Evolutionary conservation across 352 stramenopile genomes (phyloP), one percentile per base, ranked within the genome.

Genomic region (Plasmopara muralis): DNA sequence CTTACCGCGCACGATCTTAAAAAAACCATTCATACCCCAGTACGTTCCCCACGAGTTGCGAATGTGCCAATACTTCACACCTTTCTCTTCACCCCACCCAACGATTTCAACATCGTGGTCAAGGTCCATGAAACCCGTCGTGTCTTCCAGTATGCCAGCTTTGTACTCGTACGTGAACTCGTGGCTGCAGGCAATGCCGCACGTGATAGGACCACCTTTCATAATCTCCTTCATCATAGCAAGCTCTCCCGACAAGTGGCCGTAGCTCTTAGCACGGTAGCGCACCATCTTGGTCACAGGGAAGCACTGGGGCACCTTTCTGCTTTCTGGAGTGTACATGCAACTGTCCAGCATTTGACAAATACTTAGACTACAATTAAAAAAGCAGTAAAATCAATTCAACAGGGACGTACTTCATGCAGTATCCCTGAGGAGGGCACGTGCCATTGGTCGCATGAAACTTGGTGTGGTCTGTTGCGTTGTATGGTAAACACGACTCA

Each of bases 21-120:
- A 97, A 62, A 95, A 99, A 33, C 95, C 96, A 52, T 97, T 95
- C 82, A 98, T 95, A 29, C 95, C 95, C 94, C 93, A 98, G 60
- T 89, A 90, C 10, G 72, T 90, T 35, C 95, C 95, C 92, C 96
- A 82, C 59, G 87, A 88, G 85, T 99, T 97, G 52, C 96, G 90
- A 31, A 97, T 76, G 70, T 98, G 93, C 95, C 95, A 99, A 73
- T 97, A 99, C 72, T 96, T 94, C 56, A 92, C 64, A 55, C 87
- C 74, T 49, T 96, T 70, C 35, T 88, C 77, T 43, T 87, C 80
- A 49, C 95, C 96, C 94, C 94, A 99, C 13, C 95, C 95, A 25
- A 93, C 77, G 20, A 90, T 43, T 49, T 89, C 80, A 16, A 89
- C 74, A 50, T 90, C 83, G 66, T 93, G 83, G 57, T 93, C 77